Evolutionary conservation across 1,284 basidiomycete species (phyloP), one percentile per base, ranked within the genome.

Genomic region (Boletus semigastroideus): DNA sequence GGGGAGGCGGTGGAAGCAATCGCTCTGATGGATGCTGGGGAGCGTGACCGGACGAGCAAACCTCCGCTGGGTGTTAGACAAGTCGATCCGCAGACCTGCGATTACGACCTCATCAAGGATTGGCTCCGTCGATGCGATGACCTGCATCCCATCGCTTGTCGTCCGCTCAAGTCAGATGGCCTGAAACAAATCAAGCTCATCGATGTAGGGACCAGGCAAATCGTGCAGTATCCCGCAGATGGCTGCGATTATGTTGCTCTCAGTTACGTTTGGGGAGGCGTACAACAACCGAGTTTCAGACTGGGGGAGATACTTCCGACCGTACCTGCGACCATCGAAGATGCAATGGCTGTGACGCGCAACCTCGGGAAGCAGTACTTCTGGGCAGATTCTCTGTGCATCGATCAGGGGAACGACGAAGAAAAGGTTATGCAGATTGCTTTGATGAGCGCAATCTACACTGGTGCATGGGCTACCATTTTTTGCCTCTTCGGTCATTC

Each of bases 191-290:
- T 53, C 44, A 61, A 63, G 13, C 48, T 61, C 14, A 19, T 57
- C n/a, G 40, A 62, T 12, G 46, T 49, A 7, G 49, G 46, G 28
- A 46, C 52, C 16, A 54, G 53, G 27, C 37, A 51, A 19, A 49
- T 60, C 20, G 42, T 57, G 34, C 9, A 10, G 27, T 52, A 54
- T 42, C 54, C 46, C 5, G n/a, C 40, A 2, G 38, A 42, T 4
- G 30, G 46, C 25, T 50, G 51, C 20, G 49, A 53, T 5, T 63
- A 57, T 28, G 14, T 60, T 25, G 51, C 64, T 2, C 54, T 56
- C 20, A 66, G 61, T 39, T 62, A 66, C 9, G 59, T 65, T 5
- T 65, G 61, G 65, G 63, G 65, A 17, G 53, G 46, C 10, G 42
- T 53, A 8, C 39, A 20, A 2, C 53, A 59, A 14, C 33, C 40